Base-by-base conservation (phyloP, 2,329 filamentous ascomycete species). In the Chalara sp. region DNA sequence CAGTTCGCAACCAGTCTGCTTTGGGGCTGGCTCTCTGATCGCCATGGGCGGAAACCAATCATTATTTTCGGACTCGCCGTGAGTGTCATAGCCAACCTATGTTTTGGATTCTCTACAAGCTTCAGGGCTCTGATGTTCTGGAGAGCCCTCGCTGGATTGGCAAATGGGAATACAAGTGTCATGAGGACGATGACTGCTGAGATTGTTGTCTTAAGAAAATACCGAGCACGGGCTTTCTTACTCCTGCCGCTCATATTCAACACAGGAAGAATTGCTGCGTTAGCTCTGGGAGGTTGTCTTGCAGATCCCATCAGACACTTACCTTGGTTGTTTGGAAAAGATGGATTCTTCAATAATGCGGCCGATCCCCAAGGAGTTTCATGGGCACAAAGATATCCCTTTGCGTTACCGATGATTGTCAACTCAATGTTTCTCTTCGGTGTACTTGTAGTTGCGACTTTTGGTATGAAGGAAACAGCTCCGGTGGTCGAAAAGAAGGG, bases 1-100 rank as follows among this genome's bases (percentile, higher is more conserved):
- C 89, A 96, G 65, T 92, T 92, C 62, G 64, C 88, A 28, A 95
- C 89, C 1, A 88, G 88, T 3, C 83, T 95, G 66, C 67, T 89
- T 53, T 95, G 89, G 89, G 89, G 89, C 0, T 75, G 85, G 0
- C 69, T 90, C 4, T 81, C 85, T 6, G 78, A 83, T 61, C 72
- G 70, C 50, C 76, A 79, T 51, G 90, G 89, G 1, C 78, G 89
- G 46, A 95, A 95, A 68, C 78, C 76, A 12, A 87, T 93, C 11
- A 73, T 96, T 13, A 69, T 95, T 48, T 81, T 95, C 48, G 89
- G 90, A 0, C 69, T 95, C 31, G 61, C 81, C 2, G 78, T 84
- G 13, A 57, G 56, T 28, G 70, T 79, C 1, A 49, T 82, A 12
- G 74, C 79, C 0, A 83, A 79, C 0, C 72, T 76, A 0, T 67